Percentiles rank a stretch among this genome's conserved stretches.
These are phyloP conservation scores for Tolypocladium ophioglossoides DNA, from an alignment of 2,329 filamentous ascomycete genomes.

Conservation along the genomic window DNA sequence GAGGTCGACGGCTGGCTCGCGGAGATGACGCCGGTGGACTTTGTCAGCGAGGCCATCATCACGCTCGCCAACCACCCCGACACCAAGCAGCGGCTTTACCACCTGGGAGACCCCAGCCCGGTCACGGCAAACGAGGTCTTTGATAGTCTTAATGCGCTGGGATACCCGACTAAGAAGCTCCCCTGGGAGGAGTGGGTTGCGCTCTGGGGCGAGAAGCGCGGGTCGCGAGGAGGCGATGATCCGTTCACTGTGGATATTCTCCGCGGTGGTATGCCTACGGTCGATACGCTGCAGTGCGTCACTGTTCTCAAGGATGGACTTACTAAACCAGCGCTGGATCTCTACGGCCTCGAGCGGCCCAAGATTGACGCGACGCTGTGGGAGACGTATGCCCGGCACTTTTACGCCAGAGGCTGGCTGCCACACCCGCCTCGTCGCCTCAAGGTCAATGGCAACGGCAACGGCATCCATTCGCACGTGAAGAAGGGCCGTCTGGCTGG, in stretches of 20 bases:
- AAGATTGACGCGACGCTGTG: slow-evolving; percentile 61
- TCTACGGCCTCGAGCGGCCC: slow-evolving; percentile 48
- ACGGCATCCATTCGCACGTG: slow-evolving; percentile 7
- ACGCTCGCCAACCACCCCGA: slow-evolving; percentile 56
- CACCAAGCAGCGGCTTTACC: slow-evolving; percentile 55
- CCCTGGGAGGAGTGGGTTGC: slow-evolving; percentile 65
- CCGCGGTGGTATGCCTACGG: slow-evolving; percentile 68
- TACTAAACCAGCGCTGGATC: slow-evolving; percentile 48
- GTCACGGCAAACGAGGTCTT: slow-evolving; percentile 58
- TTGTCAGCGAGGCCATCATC: slow-evolving; percentile 64
- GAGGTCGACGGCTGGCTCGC: slow-evolving; percentile 65
- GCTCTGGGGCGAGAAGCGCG: slow-evolving; percentile 62
- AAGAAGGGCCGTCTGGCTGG: slow-evolving; percentile 52
- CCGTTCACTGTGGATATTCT: slow-evolving; percentile 72
- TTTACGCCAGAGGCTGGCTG: slow-evolving; percentile 72
- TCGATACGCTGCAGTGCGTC: slow-evolving; percentile 59
- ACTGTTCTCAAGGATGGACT: slow-evolving; percentile 63
- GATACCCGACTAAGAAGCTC: slow-evolving; percentile 58
- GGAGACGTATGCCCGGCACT: slow-evolving; percentile 70
- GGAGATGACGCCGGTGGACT: slow-evolving; percentile 80
- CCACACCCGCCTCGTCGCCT: slow-evolving; percentile 46
- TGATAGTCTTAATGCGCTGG: slow-evolving; percentile 50
- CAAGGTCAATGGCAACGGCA: slow-evolving; percentile 19
- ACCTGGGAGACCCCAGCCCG: slow-evolving; percentile 63
- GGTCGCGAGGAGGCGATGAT: slow-evolving; percentile 55